These are phyloP conservation scores for Clonostachys byssicola DNA, from an alignment of 2,329 filamentous ascomycete species.

Conservation along the genomic window DNA sequence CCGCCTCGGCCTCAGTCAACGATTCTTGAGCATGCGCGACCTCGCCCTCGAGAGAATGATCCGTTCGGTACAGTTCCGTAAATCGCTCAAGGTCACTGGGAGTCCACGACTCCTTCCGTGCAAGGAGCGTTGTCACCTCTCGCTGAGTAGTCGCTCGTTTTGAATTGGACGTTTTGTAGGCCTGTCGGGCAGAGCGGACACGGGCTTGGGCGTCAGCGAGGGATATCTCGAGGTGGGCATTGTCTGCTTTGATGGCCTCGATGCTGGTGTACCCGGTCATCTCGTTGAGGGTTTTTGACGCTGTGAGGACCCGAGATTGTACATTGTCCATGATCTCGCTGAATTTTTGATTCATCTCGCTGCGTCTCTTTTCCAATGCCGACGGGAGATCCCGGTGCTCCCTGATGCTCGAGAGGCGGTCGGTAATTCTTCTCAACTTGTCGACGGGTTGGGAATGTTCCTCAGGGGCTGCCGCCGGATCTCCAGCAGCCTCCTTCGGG, in stretches of 20 bases:
- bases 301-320: slow-evolving; percentile 78
- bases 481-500: neutral
- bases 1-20: slow-evolving; percentile 71
- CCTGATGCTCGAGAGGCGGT: neutral
- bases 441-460: neutral
- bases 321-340: slow-evolving; percentile 76
- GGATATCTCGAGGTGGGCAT: slow-evolving; percentile 60
- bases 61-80: slow-evolving; percentile 84
- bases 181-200: slow-evolving; percentile 68
- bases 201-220: slow-evolving; percentile 56
- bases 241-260: slow-evolving; percentile 76
- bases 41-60: slow-evolving; percentile 88
- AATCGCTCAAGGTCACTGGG: slow-evolving; percentile 88
- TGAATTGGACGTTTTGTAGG: slow-evolving; percentile 79
- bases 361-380: slow-evolving; percentile 21
- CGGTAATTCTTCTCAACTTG: neutral
- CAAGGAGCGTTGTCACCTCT: slow-evolving; percentile 90
- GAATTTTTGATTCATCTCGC: slow-evolving; percentile 23
- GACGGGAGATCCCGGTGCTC: slow-evolving; percentile 20
- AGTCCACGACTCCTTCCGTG: slow-evolving; percentile 90
- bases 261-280: slow-evolving; percentile 93
- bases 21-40: slow-evolving; percentile 69
- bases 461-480: neutral
- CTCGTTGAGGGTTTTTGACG: slow-evolving; percentile 86
- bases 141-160: slow-evolving; percentile 86